Percentiles rank a stretch among this genome's conserved stretches.
phyloP scores from a whole-genome alignment of 1,284 basidiomycete species.

The Cerrena zonata region DNA sequence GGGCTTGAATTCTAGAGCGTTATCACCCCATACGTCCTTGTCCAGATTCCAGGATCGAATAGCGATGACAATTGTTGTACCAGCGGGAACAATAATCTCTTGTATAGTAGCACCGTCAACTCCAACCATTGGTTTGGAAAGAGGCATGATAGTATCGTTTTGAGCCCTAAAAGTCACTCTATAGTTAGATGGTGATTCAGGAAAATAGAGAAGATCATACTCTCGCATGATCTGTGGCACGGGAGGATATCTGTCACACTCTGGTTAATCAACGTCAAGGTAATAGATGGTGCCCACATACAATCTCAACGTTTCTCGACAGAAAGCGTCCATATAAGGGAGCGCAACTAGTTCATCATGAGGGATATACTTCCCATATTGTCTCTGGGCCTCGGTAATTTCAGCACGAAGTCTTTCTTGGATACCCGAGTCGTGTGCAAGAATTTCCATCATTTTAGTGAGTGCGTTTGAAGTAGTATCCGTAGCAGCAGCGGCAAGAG shows the following conservation, averaged over 20 bases:
- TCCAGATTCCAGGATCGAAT: conserved; percentile 24
- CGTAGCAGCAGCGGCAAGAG: conserved; percentile 1
- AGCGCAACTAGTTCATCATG: neutral
- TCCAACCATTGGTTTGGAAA: conserved; percentile 19
- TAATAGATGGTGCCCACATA: conserved; percentile 5
- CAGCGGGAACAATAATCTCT: conserved; percentile 38
- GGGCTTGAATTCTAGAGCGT: conserved; percentile 27
- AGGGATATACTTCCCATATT: neutral
- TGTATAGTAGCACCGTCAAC: conserved; percentile 31
- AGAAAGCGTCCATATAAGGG: conserved; percentile 4
- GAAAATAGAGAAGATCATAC: conserved; percentile 1
- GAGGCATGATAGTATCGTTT: conserved; percentile 22
- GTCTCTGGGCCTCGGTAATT: conserved; percentile 1
- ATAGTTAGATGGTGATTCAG: conserved; percentile 11
- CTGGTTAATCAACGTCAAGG: conserved; percentile 6
- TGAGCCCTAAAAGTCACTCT: too few relatives aligned
- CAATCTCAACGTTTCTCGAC: conserved; percentile 21
- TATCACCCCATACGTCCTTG: conserved; percentile 25
- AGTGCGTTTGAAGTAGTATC: neutral
- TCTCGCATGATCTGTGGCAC: conserved; percentile 4
- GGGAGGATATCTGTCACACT: conserved; percentile 4
- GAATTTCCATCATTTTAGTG: neutral
- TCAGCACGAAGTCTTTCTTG: neutral
- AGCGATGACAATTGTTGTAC: conserved; percentile 19
- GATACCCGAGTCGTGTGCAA: neutral